A percentile compares a stretch with the other conserved stretches of the same genome.
Conservation (phyloP, 768 basidiomycete genomes). For the Bullera alba region DNA sequence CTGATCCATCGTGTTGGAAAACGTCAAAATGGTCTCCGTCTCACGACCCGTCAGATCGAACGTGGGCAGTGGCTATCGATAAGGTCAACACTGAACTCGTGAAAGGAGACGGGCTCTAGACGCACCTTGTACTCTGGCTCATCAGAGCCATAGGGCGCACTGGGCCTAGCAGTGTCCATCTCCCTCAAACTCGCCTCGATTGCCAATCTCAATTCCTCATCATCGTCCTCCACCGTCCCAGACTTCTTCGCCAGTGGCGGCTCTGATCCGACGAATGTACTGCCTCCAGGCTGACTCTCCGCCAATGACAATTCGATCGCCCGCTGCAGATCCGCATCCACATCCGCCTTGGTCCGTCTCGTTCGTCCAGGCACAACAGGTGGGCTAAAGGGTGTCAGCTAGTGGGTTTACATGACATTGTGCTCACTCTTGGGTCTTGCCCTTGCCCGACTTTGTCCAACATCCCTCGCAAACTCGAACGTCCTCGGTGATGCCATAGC, state of each 20-base stretch:
- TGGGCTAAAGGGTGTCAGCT: slow-evolving; percentile 13
- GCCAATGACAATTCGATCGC: slow-evolving; percentile 87
- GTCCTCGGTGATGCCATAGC: slow-evolving; percentile 84
- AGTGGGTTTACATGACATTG: not conserved
- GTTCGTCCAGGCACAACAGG: slow-evolving; percentile 47
- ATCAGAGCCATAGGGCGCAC: slow-evolving; percentile 63
- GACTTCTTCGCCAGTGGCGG: slow-evolving; percentile 50
- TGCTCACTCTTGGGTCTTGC: slow-evolving; percentile 22
- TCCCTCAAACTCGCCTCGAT: slow-evolving; percentile 94
- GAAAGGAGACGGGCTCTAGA: slow-evolving; percentile 11
- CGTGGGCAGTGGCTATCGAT: slow-evolving; percentile 55
- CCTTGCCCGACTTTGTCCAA: slow-evolving; percentile 57
- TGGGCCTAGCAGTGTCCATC: slow-evolving; percentile 55
- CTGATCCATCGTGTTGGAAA: slow-evolving; percentile 82
- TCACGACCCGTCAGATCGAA: slow-evolving; percentile 79
- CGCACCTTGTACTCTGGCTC: slow-evolving; percentile 41
- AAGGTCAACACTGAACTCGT: not conserved
- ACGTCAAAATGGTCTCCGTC: slow-evolving; percentile 77
- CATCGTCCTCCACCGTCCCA: slow-evolving; percentile 65
- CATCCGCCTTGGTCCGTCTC: slow-evolving; percentile 53
- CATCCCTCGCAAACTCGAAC: slow-evolving; percentile 93
- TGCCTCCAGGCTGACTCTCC: slow-evolving; percentile 56
- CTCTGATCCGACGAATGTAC: slow-evolving; percentile 57
- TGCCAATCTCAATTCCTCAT: slow-evolving; percentile 83
- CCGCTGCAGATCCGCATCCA: slow-evolving; percentile 82